phyloP scores from a whole-genome alignment of 352 stramenopile species.

The Phytophthora tentaculata region DNA sequence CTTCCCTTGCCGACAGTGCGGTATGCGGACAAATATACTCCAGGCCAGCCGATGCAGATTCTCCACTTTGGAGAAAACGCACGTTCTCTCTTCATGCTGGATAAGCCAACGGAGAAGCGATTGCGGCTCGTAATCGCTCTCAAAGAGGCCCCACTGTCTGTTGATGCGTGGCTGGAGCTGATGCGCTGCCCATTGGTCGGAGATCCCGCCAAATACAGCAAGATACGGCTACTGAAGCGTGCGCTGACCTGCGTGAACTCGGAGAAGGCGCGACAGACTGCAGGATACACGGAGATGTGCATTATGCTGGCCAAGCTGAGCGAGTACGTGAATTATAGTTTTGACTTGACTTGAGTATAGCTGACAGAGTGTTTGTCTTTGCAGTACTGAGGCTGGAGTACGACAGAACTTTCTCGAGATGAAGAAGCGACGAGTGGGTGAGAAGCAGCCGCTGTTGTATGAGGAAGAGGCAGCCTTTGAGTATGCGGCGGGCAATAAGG shows the following conservation, averaged over 20 bases:
- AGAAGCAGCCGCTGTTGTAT: constrained; percentile 56
- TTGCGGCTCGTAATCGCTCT: constrained; percentile 53
- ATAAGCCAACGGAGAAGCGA: constrained; percentile 49
- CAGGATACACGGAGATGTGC: constrained; percentile 66
- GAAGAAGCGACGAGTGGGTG: constrained; percentile 59
- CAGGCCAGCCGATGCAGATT: constrained; percentile 22
- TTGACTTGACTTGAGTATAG: not conserved
- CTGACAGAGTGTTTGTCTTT: constrained; percentile 4
- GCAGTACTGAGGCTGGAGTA: constrained; percentile 51
- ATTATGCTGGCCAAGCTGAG: constrained; percentile 62
- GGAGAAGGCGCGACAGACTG: constrained; percentile 30
- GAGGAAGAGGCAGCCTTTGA: constrained; percentile 76
- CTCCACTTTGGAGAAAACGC: constrained; percentile 70
- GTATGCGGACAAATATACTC: constrained; percentile 10
- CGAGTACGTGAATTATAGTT: constrained; percentile 33
- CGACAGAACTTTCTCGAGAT: constrained; percentile 66
- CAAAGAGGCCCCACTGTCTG: constrained; percentile 50
- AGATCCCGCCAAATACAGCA: constrained; percentile 47
- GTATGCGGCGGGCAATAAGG: constrained; percentile 47
- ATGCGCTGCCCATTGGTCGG: constrained; percentile 54
- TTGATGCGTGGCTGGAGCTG: constrained; percentile 60
- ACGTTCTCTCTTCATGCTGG: constrained; percentile 64
- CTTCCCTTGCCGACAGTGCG: constrained; percentile 27
- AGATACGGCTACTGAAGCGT: constrained; percentile 50
- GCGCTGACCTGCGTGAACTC: constrained; percentile 50